A percentile compares a stretch with the other conserved stretches of the same genome.
Conservation (phyloP, 805 yeast species). For the Ogataea kodamae region DNA sequence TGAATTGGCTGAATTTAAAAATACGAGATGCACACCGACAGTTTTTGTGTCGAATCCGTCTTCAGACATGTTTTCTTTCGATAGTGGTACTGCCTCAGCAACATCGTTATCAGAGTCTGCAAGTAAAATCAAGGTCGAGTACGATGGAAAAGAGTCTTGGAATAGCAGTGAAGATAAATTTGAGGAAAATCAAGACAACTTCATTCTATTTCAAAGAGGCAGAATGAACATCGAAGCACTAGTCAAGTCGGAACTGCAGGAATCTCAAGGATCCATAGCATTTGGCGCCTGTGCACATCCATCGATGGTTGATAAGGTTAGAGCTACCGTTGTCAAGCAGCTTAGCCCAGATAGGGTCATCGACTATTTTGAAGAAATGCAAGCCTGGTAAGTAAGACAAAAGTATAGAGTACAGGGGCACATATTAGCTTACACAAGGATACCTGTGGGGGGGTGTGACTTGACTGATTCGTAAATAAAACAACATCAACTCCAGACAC, state of each 20-base stretch:
- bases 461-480: too few relatives aligned
- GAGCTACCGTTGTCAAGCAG: slow-evolving; percentile 23
- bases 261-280: slow-evolving; percentile 40
- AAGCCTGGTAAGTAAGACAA: slow-evolving; percentile 32
- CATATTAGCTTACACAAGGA: too few relatives aligned
- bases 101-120: slow-evolving; percentile 11
- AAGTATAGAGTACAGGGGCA: too few relatives aligned
- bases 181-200: slow-evolving; percentile 32
- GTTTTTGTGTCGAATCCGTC: slow-evolving; percentile 41
- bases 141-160: slow-evolving; percentile 11
- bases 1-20: slow-evolving; percentile 37
- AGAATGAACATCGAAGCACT: slow-evolving; percentile 39
- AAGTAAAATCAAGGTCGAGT: slow-evolving; percentile 14
- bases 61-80: slow-evolving; percentile 13
- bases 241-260: slow-evolving; percentile 36
- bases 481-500: too few relatives aligned
- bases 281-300: slow-evolving; percentile 50
- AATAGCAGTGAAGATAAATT: slow-evolving; percentile 17
- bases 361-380: slow-evolving; percentile 36
- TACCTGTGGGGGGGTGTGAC: too few relatives aligned
- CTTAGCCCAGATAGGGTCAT: slow-evolving; percentile 16
- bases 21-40: slow-evolving; percentile 35
- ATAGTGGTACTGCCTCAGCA: slow-evolving; percentile 6
- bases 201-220: slow-evolving; percentile 42
- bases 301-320: slow-evolving; percentile 35